These are phyloP conservation scores for Camelina laxa DNA, from an alignment of 345 rosid genomes.

Conservation along the genomic window DNA sequence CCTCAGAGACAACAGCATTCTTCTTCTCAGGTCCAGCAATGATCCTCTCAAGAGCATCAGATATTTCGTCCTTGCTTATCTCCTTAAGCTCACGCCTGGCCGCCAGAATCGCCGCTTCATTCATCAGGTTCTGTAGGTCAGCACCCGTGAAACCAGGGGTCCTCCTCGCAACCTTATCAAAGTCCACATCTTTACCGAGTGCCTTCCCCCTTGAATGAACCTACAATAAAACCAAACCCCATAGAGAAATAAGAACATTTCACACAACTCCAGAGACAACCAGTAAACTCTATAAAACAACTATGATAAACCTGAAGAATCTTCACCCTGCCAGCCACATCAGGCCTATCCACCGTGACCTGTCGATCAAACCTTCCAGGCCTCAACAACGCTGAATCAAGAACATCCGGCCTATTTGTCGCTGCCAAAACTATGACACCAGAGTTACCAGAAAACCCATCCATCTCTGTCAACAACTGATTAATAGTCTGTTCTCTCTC, in stretches of 20 bases:
- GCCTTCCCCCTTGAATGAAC: constrained; percentile 99
- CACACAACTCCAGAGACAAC: not conserved
- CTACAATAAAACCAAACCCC: constrained; percentile 43
- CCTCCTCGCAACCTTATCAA: constrained; percentile 91
- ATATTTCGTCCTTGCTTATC: constrained; percentile 95
- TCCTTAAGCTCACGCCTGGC: constrained; percentile 98
- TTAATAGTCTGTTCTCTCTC: constrained; percentile 93
- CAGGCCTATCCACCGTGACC: constrained; percentile 91
- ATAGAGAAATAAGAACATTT: constrained; percentile 15
- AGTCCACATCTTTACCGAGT: constrained; percentile 94
- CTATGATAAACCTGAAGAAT: constrained; percentile 75
- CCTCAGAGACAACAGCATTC: constrained; percentile 93
- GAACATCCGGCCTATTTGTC: constrained; percentile 85
- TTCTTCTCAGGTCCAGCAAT: constrained; percentile 99
- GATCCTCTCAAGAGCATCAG: constrained; percentile 97
- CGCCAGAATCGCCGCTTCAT: constrained; percentile 96
- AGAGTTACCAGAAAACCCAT: constrained; percentile 83
- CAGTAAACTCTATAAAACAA: not conserved
- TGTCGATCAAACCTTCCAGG: constrained; percentile 93
- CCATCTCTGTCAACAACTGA: constrained; percentile 91
- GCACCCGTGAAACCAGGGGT: constrained; percentile 98
- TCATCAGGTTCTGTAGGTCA: constrained; percentile 95
- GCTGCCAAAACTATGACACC: constrained; percentile 96
- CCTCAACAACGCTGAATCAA: constrained; percentile 78
- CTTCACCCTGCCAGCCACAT: constrained; percentile 90